phyloP scores from a whole-genome alignment of 495 filamentous ascomycete species.

The Astrothelium macrocarpum region DNA sequence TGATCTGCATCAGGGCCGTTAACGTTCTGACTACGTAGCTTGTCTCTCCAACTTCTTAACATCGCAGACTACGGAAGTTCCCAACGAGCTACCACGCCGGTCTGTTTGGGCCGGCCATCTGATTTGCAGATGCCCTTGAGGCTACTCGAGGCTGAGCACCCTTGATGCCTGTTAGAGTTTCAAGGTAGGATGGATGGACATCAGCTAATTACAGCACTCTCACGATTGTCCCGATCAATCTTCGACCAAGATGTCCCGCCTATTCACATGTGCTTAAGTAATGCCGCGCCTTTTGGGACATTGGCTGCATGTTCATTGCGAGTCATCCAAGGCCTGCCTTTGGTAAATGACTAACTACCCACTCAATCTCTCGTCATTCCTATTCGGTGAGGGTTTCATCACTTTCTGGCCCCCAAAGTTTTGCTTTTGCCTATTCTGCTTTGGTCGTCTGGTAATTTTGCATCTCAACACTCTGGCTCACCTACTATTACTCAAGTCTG shows the following conservation, averaged over 20 bases:
- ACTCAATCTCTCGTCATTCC: neutral
- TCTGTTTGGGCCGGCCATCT: neutral
- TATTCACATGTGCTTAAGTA: neutral
- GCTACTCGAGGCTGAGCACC: conserved; percentile 1
- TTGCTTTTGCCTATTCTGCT: conserved; percentile 5
- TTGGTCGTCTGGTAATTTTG: neutral
- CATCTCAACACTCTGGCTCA: neutral
- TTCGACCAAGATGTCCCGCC: neutral
- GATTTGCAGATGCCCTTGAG: neutral
- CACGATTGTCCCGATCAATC: neutral
- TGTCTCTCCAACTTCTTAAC: neutral
- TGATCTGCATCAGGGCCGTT: neutral
- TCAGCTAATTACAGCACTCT: neutral
- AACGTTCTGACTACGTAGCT: conserved; percentile 4
- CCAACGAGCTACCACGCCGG: neutral
- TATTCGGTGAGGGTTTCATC: conserved; percentile 10
- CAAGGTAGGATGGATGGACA: neutral
- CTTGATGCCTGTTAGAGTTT: neutral
- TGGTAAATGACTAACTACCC: neutral
- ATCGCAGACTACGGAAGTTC: neutral
- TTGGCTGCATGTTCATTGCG: neutral
- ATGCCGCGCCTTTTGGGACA: neutral
- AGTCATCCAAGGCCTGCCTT: neutral
- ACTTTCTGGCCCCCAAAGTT: conserved; percentile 19
- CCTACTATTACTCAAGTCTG: neutral